Evolutionary conservation across 2,329 filamentous ascomycete genomes (phyloP), one percentile per base, ranked within the genome.

Genomic region (Talaromyces sp.): DNA sequence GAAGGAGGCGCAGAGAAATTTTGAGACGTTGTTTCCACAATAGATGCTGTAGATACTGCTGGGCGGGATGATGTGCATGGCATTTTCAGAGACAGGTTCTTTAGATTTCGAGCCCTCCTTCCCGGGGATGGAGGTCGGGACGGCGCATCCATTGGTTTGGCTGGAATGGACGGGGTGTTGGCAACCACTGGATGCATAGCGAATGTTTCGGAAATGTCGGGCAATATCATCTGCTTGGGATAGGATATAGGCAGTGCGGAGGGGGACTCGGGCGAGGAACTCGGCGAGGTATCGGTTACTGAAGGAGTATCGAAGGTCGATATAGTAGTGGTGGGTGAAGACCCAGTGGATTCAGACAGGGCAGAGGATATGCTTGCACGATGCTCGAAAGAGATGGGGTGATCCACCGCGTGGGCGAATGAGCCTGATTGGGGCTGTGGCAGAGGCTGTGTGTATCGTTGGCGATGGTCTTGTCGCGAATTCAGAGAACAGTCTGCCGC

Each of bases 221-320:
- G 70, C 31, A 66, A 64, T 13, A 69, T 66, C 64, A 72, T 70
- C 64, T 75, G 73, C 63, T 75, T 73, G 58, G 77, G 74, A 61
- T 78, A 77, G 24, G 77, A 71, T 58, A 81, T 72, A 58, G 90
- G 87, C 59, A 92, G 81, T 60, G 89, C 89, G 58, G 89, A 80
- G 1, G 92, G 91, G 2, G 95, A 97, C 75, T 97, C 93, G 9
- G 93, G 93, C 1, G 93, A 97, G 24, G 93, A 91, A 57, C 89
- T 93, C 3, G 95, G 92, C 5, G 93, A 97, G 8, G 91, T 89
- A 68, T 98, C 93, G 31, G 93, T 93, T 55, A 95, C 82, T 31
- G 91, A 90, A 9, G 91, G 93, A 5, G 93, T 96, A 77, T 96
- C 93, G 64, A 93, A 91, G 21, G 91, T 96, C 6, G 92, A 96